Evolutionary conservation across 805 yeast species (phyloP), one percentile per base, ranked within the genome.

Genomic region (Citeromyces nyonsensis): DNA sequence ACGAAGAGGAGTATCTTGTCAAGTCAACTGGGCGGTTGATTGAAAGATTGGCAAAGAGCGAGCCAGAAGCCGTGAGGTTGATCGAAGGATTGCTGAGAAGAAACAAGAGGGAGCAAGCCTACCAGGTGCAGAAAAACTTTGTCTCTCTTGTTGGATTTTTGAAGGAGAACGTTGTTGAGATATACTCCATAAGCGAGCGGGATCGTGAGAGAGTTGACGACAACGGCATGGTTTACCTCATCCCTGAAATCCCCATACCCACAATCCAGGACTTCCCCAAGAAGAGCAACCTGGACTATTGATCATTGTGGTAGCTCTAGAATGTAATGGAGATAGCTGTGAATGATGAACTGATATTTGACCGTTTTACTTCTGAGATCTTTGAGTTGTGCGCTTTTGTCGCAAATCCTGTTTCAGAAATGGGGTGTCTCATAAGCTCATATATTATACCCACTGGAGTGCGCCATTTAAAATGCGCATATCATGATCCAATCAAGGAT

Each of bases 1-100:
- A 91, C 47, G 99, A 91, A 53, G 98, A 91, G 51, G 97, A 91
- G 51, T 91, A 91, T 52, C 67, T 91, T 35, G 76, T 91, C 31
- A 73, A 71, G 43, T 86, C 96, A 3, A 73, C 83, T 36, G 91
- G 94, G 4, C 73, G 99, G 49, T 64, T 91, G 49, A 55, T 84
- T 24, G 96, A 84, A 35, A 70, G 98, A 43, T 55, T 91, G 36
- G 68, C 71, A 29, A 73, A 69, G 41, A 79, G 94, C 0, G 68
- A 70, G 41, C 61, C 71, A 0, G 98, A 91, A 45, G 86, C 91
- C 2, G 44, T 66, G 13, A 66, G 66, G 39, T 62, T 91, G 38
- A 68, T 85, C 26, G 88, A 79, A 40, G 88, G 78, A 0, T 61
- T 91, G 38, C 48, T 81, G 15, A 71, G 95, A 51, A 66, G 94